phyloP scores from a whole-genome alignment of 2,329 filamentous ascomycete genomes.

The Colletotrichum cordylinicola region DNA sequence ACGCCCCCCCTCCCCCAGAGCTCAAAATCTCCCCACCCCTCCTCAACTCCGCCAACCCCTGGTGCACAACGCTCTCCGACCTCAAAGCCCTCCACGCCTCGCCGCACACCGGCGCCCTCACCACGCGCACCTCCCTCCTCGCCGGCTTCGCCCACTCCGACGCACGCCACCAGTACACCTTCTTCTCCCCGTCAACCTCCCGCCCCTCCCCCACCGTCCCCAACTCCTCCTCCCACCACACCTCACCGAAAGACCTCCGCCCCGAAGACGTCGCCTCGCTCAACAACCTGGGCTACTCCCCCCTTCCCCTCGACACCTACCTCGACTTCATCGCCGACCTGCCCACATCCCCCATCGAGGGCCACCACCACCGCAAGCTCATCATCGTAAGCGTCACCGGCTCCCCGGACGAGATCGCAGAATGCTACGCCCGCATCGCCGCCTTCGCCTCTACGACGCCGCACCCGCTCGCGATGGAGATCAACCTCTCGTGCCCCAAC shows the following conservation, averaged over 20 bases:
- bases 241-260: constrained; percentile 6
- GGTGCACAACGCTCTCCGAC: constrained; percentile 72
- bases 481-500: constrained; percentile 83
- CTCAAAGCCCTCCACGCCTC: constrained; percentile 66
- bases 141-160: constrained; percentile 69
- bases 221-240: constrained; percentile 27
- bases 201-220: constrained; percentile 24
- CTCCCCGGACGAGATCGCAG: constrained; percentile 57
- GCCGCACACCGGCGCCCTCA: constrained; percentile 73
- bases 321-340: constrained; percentile 60
- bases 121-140: constrained; percentile 73
- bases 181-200: constrained; percentile 58
- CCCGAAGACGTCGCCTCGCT: constrained; percentile 50
- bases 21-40: constrained; percentile 68
- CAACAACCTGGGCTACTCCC: constrained; percentile 80
- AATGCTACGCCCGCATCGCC: constrained; percentile 60
- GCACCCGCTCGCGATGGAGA: constrained; percentile 70
- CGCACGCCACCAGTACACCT: constrained; percentile 66
- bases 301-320: constrained; percentile 64
- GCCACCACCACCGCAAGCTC: constrained; percentile 49
- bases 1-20: constrained; percentile 19
- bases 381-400: constrained; percentile 78
- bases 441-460: constrained; percentile 38
- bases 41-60: constrained; percentile 78
- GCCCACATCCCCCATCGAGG: constrained; percentile 26